Evolutionary conservation across 148 eudicot genomes (phyloP), one percentile per base, ranked within the genome.

Genomic region (Nepenthes mirabilis): DNA sequence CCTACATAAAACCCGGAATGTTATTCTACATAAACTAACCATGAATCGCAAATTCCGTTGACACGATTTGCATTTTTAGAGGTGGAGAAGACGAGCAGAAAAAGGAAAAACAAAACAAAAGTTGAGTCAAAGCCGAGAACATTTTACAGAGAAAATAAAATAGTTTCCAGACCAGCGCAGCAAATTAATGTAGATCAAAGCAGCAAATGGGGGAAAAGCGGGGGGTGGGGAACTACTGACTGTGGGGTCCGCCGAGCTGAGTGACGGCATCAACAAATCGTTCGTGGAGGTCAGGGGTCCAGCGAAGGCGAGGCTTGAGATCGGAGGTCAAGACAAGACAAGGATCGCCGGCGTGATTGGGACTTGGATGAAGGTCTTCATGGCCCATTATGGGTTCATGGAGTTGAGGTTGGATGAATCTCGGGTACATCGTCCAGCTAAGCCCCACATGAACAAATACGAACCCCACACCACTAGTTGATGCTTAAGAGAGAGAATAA

Each of bases 241-340:
- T 88, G 74, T 66, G 64, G 69, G 95, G 74, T 11, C 95, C 95
- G 36, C 95, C 95, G 37, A 88, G 95, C 77, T 88, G 91, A 61
- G 95, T 80, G 62, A 88, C 91, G 45, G 95, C 95, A 55, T 88
- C 95, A 60, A 87, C 82, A 50, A 87, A 87, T 14, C 95, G 83
- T 37, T 87, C 95, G 55, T 87, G 95, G 64, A 87, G 91, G 70
- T 88, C 91, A 13, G 86, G 70, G 11, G 91, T 88, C 95, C 95
- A 88, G 11, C 95, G 72, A 64, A 88, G 91, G 0, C 95, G 83
- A 45, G 95, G 91, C 66, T 82, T 88, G 2, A 85, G 91, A 70
- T 88, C 95, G 47, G 91, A 76, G 37, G 88, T 88, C 65, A 88
- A 67, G 35, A 88, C 86, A 34, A 88, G 61, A 33, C 83, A 69